Conservation (phyloP, 192 early-diverging fungal species). For the Coemansia reversa region DNA sequence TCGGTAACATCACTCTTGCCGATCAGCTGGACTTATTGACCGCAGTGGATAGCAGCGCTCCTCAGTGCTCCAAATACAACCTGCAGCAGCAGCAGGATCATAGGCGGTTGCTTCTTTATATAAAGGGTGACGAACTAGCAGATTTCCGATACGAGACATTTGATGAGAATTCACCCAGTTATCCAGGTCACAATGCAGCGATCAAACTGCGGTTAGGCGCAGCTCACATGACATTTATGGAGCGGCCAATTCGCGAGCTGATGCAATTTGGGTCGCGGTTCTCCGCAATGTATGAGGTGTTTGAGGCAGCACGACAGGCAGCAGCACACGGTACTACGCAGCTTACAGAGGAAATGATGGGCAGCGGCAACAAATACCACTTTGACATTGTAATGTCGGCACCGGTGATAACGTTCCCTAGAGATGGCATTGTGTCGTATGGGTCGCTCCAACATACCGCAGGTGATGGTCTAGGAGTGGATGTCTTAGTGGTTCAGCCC, state of each 20-base stretch:
- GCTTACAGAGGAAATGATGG: conserved; percentile 70
- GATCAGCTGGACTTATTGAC: conserved; percentile 60
- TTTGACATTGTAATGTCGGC: conserved; percentile 84
- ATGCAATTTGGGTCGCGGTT: conserved; percentile 83
- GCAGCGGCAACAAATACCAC: conserved; percentile 61
- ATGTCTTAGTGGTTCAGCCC: conserved; percentile 74
- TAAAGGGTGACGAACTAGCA: conserved; percentile 86
- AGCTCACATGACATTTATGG: conserved; percentile 75
- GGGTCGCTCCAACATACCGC: not conserved
- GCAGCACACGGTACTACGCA: conserved; percentile 77
- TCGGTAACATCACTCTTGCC: conserved; percentile 68
- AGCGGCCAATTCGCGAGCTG: conserved; percentile 69
- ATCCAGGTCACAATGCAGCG: conserved; percentile 84
- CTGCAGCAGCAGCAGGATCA: conserved; percentile 18
- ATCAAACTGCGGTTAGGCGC: conserved; percentile 79
- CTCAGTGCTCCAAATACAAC: not conserved
- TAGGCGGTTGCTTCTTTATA: conserved; percentile 63
- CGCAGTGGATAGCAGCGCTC: not conserved
- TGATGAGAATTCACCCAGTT: conserved; percentile 54
- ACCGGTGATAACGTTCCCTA: conserved; percentile 84
- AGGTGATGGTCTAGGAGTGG: conserved; percentile 27
- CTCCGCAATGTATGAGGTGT: conserved; percentile 79
- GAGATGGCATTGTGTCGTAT: conserved; percentile 50
- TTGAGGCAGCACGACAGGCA: conserved; percentile 85
- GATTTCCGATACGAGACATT: conserved; percentile 88